Evolutionary conservation across 1,284 basidiomycete species (phyloP), one percentile per base, ranked within the genome.

Genomic region (Neonothopanus nambi): DNA sequence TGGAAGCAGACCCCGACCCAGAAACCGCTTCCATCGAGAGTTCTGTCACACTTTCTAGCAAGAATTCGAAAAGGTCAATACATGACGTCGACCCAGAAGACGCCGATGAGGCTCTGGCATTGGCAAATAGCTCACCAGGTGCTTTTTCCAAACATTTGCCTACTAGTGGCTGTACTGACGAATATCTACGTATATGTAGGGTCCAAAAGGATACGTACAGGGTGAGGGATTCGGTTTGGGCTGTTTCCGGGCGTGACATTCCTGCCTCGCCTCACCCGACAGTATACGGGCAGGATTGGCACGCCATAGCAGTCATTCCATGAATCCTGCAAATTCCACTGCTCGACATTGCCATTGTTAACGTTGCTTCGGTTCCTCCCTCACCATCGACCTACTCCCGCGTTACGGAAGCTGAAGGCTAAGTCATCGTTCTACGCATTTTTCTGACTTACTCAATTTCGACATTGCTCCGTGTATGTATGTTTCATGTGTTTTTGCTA

Each of bases 11-110:
- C 44, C 60, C 66, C 36, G 69, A 67, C 18, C 60, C 67, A 43
- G 69, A 69, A 30, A 60, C 65, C 15, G 55, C 58, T 24, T 71
- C 73, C 3, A 71, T 70, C 35, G 58, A 73, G 51, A 74, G 74
- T 35, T 76, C 77, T 21, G 58, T 65, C 26, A 80, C 77, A 5
- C 65, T 80, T 24, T 77, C 78, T 18, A 82, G 78, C 57, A 76
- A 67, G 54, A 65, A 70, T 21, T 70, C 71, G 20, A 84, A 84
- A 65, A 68, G 82, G 55, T 70, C 70, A 35, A 71, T 76, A 49
- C 75, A 78, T 18, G 78, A 81, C 54, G 64, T 78, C 35, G 81
- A 80, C 1, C 3, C 30, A 33, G 68, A 70, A 33, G 74, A 71
- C 33, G 68, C 70, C 20, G 63, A 66, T 17, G 64, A 64, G 24